phyloP scores from a whole-genome alignment of 495 filamentous ascomycete genomes.

The Neurospora discreta region DNA sequence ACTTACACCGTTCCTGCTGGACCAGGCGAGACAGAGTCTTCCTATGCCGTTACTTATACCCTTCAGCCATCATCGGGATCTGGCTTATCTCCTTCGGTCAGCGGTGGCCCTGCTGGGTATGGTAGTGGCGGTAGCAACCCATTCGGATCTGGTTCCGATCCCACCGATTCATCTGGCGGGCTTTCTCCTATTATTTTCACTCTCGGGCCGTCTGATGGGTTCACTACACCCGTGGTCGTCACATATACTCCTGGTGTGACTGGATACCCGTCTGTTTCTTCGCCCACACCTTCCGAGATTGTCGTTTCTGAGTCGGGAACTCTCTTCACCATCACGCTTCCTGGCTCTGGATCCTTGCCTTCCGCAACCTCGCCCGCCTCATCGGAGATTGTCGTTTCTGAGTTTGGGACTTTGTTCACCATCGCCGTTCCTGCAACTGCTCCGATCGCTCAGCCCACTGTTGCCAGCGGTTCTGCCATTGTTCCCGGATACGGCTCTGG shows the following conservation, averaged over 20 bases:
- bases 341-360: not conserved
- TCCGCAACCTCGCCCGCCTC: not conserved
- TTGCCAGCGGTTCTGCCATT: not conserved
- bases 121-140: not conserved
- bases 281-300: not conserved
- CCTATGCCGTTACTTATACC: slow-evolving; percentile 17
- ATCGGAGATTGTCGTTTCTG: not conserved
- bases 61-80: not conserved
- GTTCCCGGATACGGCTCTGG: not conserved
- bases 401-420: not conserved
- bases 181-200: slow-evolving; percentile 2
- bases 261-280: not conserved
- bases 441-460: not conserved
- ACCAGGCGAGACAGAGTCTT: not conserved
- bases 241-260: slow-evolving; percentile 5
- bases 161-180: not conserved
- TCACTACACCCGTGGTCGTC: slow-evolving; percentile 4
- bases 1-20: slow-evolving; percentile 13
- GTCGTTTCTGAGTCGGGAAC: not conserved
- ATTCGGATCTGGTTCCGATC: not conserved
- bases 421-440: not conserved
- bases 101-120: not conserved
- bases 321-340: not conserved
- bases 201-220: not conserved
- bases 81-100: not conserved